A percentile compares a stretch with the other conserved stretches of the same genome.
Conservation (phyloP, 176 grass and related monocot species). For the Avena insularis region DNA sequence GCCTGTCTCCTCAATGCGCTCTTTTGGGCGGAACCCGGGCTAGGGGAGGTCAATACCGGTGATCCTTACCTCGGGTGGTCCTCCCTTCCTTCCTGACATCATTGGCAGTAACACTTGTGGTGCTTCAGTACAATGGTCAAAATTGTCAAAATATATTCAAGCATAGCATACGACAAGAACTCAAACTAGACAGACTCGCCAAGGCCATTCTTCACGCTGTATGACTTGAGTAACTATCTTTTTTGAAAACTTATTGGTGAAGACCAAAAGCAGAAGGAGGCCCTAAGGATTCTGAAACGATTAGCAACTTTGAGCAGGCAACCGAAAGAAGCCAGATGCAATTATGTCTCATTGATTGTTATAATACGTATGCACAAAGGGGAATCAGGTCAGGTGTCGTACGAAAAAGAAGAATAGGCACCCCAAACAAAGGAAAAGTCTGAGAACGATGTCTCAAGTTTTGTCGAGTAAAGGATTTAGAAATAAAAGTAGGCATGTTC, state of each 20-base stretch:
- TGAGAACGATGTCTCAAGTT: not conserved
- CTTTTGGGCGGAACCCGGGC: slow-evolving; percentile 65
- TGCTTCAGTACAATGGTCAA: not conserved
- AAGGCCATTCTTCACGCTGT: not conserved
- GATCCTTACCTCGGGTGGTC: slow-evolving; percentile 33
- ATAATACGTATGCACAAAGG: not conserved
- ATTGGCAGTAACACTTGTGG: not conserved
- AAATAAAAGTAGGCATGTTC: not conserved
- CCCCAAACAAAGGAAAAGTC: not conserved
- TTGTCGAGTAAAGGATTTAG: not conserved
- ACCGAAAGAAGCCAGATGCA: not conserved
- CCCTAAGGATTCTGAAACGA: not conserved
- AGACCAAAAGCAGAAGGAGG: not conserved
- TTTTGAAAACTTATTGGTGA: not conserved
- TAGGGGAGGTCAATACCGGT: slow-evolving; percentile 73
- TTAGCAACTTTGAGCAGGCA: not conserved
- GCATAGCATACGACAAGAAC: not conserved
- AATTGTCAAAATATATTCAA: not conserved
- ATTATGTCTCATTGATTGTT: not conserved
- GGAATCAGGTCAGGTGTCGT: not conserved
- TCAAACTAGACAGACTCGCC: not conserved
- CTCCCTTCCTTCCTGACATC: no score
- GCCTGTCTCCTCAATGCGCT: slow-evolving; percentile 69
- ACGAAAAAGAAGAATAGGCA: not conserved
- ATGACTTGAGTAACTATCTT: not conserved